phyloP scores from a whole-genome alignment of 352 stramenopile genomes.

The Phytopythium oedochilum region DNA sequence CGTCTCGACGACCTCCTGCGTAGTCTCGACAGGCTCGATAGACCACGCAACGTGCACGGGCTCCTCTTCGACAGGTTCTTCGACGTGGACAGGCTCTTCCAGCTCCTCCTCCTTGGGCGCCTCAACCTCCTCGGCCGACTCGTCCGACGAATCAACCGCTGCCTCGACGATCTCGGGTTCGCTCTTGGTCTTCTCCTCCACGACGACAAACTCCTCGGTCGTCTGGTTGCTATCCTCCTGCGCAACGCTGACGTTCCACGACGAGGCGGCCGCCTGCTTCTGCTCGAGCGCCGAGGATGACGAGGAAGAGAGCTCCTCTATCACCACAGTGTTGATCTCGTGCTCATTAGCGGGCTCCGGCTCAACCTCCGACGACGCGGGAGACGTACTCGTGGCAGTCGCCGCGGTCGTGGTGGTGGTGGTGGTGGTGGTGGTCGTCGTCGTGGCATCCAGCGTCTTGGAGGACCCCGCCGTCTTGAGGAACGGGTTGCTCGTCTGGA shows the following conservation, averaged over 20 bases:
- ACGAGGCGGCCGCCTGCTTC: constrained; percentile 13
- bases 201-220: constrained; percentile 4
- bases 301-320: constrained; percentile 13
- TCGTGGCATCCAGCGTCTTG: constrained; percentile 1
- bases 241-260: constrained; percentile 8
- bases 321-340: constrained; percentile 22
- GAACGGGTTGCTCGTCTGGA: constrained; percentile 39
- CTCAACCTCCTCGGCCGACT: constrained; percentile 6
- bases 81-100: constrained; percentile 6
- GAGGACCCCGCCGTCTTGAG: constrained; percentile 7
- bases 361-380: constrained; percentile 2
- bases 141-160: neutral
- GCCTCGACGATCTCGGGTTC: constrained; percentile 2
- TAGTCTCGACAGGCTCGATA: neutral
- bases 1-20: neutral
- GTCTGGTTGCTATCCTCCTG: constrained; percentile 5
- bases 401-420: neutral
- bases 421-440: constrained; percentile 2
- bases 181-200: neutral
- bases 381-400: constrained; percentile 4
- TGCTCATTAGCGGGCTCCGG: constrained; percentile 25
- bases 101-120: constrained; percentile 6
- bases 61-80: constrained; percentile 7
- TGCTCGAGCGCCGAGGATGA: neutral
- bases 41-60: constrained; percentile 8